A percentile compares a stretch with the other conserved stretches of the same genome.
These are phyloP conservation scores for Globisporangium perplexum DNA, from an alignment of 352 stramenopile species.

Conservation along the genomic window DNA sequence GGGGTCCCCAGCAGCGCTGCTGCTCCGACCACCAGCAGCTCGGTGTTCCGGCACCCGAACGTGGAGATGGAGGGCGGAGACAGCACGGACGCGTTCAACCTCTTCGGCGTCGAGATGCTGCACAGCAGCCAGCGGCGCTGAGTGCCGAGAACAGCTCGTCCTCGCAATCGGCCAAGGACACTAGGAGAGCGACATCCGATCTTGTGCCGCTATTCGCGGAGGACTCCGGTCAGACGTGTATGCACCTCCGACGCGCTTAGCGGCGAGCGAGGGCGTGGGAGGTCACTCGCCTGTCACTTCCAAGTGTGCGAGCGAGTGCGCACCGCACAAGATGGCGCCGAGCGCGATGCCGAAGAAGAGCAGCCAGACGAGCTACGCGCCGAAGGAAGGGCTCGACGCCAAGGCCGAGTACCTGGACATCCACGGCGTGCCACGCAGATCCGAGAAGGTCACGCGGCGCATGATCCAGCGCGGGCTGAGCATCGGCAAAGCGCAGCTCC, in stretches of 20 bases:
- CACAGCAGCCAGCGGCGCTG: neutral
- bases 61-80: neutral
- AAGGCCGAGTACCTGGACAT: constrained; percentile 26
- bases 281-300: neutral
- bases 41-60: neutral
- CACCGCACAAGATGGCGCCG: constrained; percentile 2
- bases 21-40: neutral
- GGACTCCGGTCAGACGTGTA: too few relatives aligned
- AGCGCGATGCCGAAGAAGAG: constrained; percentile 3
- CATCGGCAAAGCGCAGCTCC: constrained; percentile 22
- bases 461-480: constrained; percentile 30
- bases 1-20: neutral
- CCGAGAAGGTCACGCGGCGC: constrained; percentile 20
- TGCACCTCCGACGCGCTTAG: too few relatives aligned
- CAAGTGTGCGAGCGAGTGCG: neutral
- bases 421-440: constrained; percentile 24
- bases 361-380: neutral
- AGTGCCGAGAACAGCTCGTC: neutral
- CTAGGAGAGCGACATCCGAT: neutral
- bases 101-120: neutral
- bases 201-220: neutral
- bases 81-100: constrained; percentile 1
- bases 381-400: constrained; percentile 8
- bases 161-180: neutral
- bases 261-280: too few relatives aligned